Evolutionary conservation across 2,329 filamentous ascomycete species (phyloP), one percentile per base, ranked within the genome.

Genomic region (Talaromyces sp.): DNA sequence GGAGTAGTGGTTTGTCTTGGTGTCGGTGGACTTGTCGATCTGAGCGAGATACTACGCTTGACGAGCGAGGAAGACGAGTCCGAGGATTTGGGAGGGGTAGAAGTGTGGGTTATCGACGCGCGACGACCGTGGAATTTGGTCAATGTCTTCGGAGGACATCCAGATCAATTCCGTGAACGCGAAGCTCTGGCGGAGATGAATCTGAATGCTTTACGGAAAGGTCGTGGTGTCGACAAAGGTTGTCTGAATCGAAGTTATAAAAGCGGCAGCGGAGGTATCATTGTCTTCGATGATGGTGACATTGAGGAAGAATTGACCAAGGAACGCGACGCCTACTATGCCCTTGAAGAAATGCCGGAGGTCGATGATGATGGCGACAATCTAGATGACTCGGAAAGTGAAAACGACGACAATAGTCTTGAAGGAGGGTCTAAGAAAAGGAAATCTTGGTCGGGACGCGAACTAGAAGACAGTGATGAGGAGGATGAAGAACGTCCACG

Each of bases 251-350:
- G 87, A 14, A 81, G 84, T 0, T 97, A 96, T 75, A 89, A 86
- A 68, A 87, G 91, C 5, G 90, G 92, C 35, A 90, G 86, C 73
- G 94, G 94, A 19, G 95, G 95, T 0, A 90, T 99, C 49, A 87
- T 99, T 67, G 93, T 97, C 2, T 96, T 95, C 75, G 95, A 98
- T 73, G 95, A 98, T 74, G 95, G 94, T 1, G 95, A 99, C 75
- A 93, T 99, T 60, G 90, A 94, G 70, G 90, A 94, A 70, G 91
- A 93, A 39, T 81, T 99, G 39, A 79, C 78, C 13, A 81, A 81
- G 1, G 93, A 98, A 78, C 86, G 87, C 70, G 88, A 92, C 66
- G 93, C 95, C 45, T 98, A 96, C 73, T 86, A 91, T 69, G 89
- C 90, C n/a, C 81, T 98, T 60, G 83, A 92, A 54, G 90, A 93